phyloP scores from a whole-genome alignment of 1,284 basidiomycete genomes.

The Schizopora paradoxa region DNA sequence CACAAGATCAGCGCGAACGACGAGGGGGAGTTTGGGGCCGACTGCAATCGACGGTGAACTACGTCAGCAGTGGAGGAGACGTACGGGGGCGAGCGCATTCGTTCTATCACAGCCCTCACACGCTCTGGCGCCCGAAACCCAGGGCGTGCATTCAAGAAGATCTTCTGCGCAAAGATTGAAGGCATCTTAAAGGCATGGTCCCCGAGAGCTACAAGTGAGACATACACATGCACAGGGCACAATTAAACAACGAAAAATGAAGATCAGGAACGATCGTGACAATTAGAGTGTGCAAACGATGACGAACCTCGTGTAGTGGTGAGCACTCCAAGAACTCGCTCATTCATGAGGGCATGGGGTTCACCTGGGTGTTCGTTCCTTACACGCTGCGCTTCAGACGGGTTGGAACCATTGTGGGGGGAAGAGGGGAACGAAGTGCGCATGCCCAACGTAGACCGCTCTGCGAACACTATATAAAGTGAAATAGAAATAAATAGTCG shows the following conservation, averaged over 20 bases:
- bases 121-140: conserved; percentile 54
- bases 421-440: conserved; percentile 41
- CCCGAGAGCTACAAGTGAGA: conserved; percentile 47
- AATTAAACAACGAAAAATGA: not conserved
- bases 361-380: conserved; percentile 58
- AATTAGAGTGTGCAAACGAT: conserved; percentile 6
- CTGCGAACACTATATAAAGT: conserved; percentile 3
- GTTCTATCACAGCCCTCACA: conserved; percentile 60
- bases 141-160: conserved; percentile 60
- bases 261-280: conserved; percentile 10
- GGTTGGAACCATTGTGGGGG: conserved; percentile 59
- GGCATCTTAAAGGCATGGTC: conserved; percentile 70
- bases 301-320: conserved; percentile 64
- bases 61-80: conserved; percentile 61
- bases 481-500: conserved; percentile 13
- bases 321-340: conserved; percentile 62
- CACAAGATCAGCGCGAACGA: conserved; percentile 55
- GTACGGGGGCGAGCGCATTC: conserved; percentile 63
- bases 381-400: conserved; percentile 53
- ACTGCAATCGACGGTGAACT: conserved; percentile 44
- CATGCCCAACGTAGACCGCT: conserved; percentile 12
- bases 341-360: conserved; percentile 53
- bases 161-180: conserved; percentile 58
- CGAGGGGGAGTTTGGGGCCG: conserved; percentile 27
- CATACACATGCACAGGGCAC: not conserved